phyloP scores from a whole-genome alignment of 148 eudicot species.

The Vaccinium corymbosum region DNA sequence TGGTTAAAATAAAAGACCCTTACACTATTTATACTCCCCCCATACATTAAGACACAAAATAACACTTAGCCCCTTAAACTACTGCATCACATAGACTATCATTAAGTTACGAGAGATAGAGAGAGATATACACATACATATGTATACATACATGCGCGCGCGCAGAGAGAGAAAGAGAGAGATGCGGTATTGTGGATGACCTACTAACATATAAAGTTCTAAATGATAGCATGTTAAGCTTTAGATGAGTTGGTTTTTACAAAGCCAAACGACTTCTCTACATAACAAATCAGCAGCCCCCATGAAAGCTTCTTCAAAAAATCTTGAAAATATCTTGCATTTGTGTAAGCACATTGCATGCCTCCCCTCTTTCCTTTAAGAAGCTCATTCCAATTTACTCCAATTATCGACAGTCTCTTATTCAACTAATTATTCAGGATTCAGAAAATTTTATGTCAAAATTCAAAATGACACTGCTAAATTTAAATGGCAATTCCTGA shows the following conservation, averaged over 20 bases:
- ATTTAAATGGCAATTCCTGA: too few relatives aligned
- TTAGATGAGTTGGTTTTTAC: neutral
- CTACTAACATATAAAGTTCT: neutral
- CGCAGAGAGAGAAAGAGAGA: conserved; percentile 1
- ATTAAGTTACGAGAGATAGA: neutral
- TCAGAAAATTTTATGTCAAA: neutral
- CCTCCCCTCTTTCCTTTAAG: neutral
- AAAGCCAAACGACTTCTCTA: neutral
- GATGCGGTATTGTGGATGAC: neutral
- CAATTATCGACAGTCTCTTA: neutral
- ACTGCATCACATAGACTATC: neutral
- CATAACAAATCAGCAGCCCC: neutral
- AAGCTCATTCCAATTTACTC: neutral
- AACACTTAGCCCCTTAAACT: too few relatives aligned
- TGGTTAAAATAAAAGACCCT: too few relatives aligned
- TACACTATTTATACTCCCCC: too few relatives aligned
- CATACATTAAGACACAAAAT: too few relatives aligned
- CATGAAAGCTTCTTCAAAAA: neutral
- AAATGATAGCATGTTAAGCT: neutral
- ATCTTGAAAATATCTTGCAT: neutral
- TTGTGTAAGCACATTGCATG: neutral
- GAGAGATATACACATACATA: neutral
- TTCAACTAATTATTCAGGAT: neutral
- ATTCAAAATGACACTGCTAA: neutral
- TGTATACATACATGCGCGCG: neutral